Evolutionary conservation across 2,329 filamentous ascomycete species (phyloP), one percentile per base, ranked within the genome.

Genomic region (Beauveria sp.): DNA sequence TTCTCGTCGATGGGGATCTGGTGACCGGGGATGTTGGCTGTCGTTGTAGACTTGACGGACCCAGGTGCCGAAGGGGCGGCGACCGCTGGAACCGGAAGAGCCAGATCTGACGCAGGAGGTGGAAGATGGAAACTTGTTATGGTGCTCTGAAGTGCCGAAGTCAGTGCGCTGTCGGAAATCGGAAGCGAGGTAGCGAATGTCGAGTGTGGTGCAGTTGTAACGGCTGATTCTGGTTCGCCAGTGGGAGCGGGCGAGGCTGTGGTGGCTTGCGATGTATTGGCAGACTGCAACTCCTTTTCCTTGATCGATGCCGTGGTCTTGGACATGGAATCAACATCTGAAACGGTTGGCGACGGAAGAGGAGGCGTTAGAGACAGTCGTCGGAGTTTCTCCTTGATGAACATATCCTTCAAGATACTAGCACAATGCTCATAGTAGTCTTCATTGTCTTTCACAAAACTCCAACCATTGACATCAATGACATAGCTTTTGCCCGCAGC

Each of bases 381-480:
- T 43, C 85, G 83, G 58, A 85, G 75, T 69, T 87, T 91, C 73
- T 97, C 93, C 65, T 86, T 86, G 65, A 96, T 80, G 67, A 99
- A 98, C 71, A 96, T 90, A 7, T 95, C 88, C 70, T 87, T 90
- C 57, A 99, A 78, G 54, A 98, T 96, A 63, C 81, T 87, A 24
- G 95, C 86, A 67, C 89, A 95, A 70, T 91, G 91, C 70, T 98
- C 90, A 72, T 99, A 99, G 74, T 99, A 99, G 63, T 96, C 93
- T 65, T 97, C 93, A 69, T 99, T 99, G 73, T 99, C 96, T 73
- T 99, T 99, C 73, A 99, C 95, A 70, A 99, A 99, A 71, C 93
- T 98, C 96, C 96, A 99, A 14, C 95, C 95, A 73, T 99, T 99
- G 68, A 99, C 95, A 69, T 99, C 95, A 67, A 99, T 99, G 54